Conservation (phyloP, 2,329 filamentous ascomycete species). For the Thermothelomyces thermophilus region DNA sequence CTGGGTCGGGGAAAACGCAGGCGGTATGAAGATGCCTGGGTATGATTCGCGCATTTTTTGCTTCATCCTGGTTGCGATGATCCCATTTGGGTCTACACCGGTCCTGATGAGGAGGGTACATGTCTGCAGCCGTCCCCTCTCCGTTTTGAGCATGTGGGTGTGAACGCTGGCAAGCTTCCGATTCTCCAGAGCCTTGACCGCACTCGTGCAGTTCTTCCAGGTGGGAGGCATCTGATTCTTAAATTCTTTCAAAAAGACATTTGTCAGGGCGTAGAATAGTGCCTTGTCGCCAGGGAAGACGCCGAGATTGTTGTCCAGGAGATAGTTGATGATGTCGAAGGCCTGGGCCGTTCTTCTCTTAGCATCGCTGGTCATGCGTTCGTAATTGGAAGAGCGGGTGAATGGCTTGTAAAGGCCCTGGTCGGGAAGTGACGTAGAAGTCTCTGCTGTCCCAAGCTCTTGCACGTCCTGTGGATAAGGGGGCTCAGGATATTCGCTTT, state of each 20-base stretch:
- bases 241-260: conserved; percentile 40
- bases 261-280: conserved; percentile 42
- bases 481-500: conserved; percentile 10
- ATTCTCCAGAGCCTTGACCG: conserved; percentile 28
- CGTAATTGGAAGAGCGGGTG: conserved; percentile 21
- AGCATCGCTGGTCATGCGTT: conserved; percentile 21
- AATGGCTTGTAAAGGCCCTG: conserved; percentile 16
- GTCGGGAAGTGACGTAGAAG: background rate
- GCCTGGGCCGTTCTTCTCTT: conserved; percentile 30
- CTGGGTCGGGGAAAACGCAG: conserved; percentile 32
- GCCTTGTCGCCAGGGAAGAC: conserved; percentile 46
- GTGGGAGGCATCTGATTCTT: conserved; percentile 35
- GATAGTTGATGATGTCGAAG: conserved; percentile 36
- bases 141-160: conserved; percentile 26
- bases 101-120: conserved; percentile 40
- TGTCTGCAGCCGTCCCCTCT: conserved; percentile 38
- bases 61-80: conserved; percentile 38
- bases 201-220: conserved; percentile 34
- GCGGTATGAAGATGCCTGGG: conserved; percentile 39
- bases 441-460: background rate
- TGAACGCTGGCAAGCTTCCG: conserved; percentile 21
- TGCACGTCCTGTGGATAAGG: background rate
- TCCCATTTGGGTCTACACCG: conserved; percentile 36
- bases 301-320: conserved; percentile 37
- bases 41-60: conserved; percentile 42